These are phyloP conservation scores for Sisymbrium altissimum DNA, from an alignment of 345 rosid species.

Conservation along the genomic window DNA sequence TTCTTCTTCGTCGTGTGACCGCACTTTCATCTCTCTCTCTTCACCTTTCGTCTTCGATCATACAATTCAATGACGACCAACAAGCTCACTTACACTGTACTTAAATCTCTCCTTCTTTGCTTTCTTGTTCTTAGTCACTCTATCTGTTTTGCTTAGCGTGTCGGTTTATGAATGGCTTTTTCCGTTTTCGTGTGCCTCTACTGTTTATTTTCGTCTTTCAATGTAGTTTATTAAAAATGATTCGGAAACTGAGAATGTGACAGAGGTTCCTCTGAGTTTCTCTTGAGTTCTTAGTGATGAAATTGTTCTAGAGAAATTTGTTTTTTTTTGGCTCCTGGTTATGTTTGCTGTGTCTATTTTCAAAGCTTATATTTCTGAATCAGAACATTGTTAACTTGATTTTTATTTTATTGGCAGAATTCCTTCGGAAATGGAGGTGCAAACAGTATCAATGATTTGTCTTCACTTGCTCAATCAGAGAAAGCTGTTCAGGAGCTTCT, in stretches of 20 bases:
- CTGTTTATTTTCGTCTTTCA: background rate
- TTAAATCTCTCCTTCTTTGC: conserved; percentile 12
- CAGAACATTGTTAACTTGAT: background rate
- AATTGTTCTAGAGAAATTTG: background rate
- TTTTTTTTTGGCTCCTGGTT: no score
- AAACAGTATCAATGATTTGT: conserved; percentile 36
- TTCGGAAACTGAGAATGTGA: background rate
- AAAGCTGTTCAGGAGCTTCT: conserved; percentile 86
- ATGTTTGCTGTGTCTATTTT: background rate
- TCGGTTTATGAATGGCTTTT: background rate
- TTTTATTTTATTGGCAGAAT: conserved; percentile 29
- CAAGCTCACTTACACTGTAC: conserved; percentile 50
- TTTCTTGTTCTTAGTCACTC: background rate
- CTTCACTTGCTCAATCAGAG: conserved; percentile 51
- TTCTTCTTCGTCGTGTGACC: conserved; percentile 4
- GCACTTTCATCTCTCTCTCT: conserved; percentile 6
- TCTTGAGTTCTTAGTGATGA: background rate
- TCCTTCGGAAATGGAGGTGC: conserved; percentile 53
- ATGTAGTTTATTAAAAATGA: no score
- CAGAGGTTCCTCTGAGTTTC: background rate
- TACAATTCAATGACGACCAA: conserved; percentile 46
- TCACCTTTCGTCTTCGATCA: conserved; percentile 4
- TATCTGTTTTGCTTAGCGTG: no score
- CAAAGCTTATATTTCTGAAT: background rate
- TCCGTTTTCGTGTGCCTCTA: background rate